Conservation (phyloP, 768 basidiomycete genomes). For the Suillus fuscotomentosus region DNA sequence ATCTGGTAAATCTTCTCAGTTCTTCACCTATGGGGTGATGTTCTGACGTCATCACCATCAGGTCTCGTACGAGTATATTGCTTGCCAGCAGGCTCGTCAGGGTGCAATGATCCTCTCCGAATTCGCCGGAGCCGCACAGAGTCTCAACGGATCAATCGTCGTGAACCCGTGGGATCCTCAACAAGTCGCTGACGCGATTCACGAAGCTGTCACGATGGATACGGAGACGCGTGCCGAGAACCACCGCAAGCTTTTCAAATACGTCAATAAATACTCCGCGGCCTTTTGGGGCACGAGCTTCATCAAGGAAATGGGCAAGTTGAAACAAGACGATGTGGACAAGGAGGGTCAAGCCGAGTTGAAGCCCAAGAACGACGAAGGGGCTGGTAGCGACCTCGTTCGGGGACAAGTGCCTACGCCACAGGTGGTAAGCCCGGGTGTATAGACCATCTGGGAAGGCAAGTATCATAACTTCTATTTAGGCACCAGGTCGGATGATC, state of each 20-base stretch:
- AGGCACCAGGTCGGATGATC: constrained; percentile 24
- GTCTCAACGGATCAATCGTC: constrained; percentile 91
- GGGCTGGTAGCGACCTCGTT: constrained; percentile 37
- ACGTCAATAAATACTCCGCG: constrained; percentile 92
- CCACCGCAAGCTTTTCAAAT: constrained; percentile 94
- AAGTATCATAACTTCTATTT: constrained; percentile 28
- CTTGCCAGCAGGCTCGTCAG: constrained; percentile 88
- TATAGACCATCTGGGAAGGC: constrained; percentile 26
- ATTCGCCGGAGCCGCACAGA: constrained; percentile 97
- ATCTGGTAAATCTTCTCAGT: constrained; percentile 65
- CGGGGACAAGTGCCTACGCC: constrained; percentile 36
- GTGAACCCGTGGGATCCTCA: constrained; percentile 99
- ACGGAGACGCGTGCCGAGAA: constrained; percentile 83
- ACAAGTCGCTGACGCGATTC: constrained; percentile 95
- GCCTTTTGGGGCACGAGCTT: constrained; percentile 92
- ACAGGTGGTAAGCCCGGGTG: constrained; percentile 34
- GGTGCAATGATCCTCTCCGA: constrained; percentile 98
- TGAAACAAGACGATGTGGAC: constrained; percentile 41
- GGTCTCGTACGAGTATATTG: constrained; percentile 99
- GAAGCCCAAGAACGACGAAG: constrained; percentile 34
- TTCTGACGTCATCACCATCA: constrained; percentile 30
- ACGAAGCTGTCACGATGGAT: constrained; percentile 91
- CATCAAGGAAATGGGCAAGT: constrained; percentile 77
- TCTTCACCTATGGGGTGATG: not conserved
- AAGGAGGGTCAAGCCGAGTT: constrained; percentile 34